phyloP scores from a whole-genome alignment of 495 filamentous ascomycete species.

The Cladorrhinum samala region DNA sequence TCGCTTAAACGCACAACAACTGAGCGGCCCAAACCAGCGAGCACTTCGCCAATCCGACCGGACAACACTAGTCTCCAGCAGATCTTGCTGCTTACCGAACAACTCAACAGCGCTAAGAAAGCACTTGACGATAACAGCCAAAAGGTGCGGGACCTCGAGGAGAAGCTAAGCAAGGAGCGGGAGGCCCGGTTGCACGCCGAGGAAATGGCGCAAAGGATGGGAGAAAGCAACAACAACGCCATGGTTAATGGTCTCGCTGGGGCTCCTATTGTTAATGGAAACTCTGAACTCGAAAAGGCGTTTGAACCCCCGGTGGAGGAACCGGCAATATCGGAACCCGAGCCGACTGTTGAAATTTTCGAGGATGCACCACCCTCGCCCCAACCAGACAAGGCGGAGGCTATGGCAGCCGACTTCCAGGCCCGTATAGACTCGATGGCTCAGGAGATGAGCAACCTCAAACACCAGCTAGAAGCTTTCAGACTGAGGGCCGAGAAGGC shows the following conservation, averaged over 20 bases:
- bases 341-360: slow-evolving; percentile 14
- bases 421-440: slow-evolving; percentile 72
- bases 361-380: slow-evolving; percentile 26
- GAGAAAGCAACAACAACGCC: slow-evolving; percentile 44
- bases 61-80: slow-evolving; percentile 59
- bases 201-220: slow-evolving; percentile 65
- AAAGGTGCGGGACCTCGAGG: slow-evolving; percentile 75
- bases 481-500: slow-evolving; percentile 71
- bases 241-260: slow-evolving; percentile 31
- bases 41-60: slow-evolving; percentile 56
- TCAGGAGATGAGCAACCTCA: slow-evolving; percentile 76
- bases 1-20: slow-evolving; percentile 68
- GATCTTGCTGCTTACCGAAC: slow-evolving; percentile 74
- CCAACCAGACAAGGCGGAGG: slow-evolving; percentile 37
- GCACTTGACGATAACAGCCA: slow-evolving; percentile 75
- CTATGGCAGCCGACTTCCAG: slow-evolving; percentile 53
- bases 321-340: slow-evolving; percentile 15
- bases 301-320: slow-evolving; percentile 37
- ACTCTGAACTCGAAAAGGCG: slow-evolving; percentile 31
- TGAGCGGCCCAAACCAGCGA: slow-evolving; percentile 58
- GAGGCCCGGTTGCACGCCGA: slow-evolving; percentile 78
- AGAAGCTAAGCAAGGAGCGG: slow-evolving; percentile 69
- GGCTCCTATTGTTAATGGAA: slow-evolving; percentile 23
- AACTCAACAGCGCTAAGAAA: slow-evolving; percentile 68
- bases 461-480: slow-evolving; percentile 70